Base-by-base conservation (phyloP, 1,284 basidiomycete species). In the Anthracocystis walkeri region DNA sequence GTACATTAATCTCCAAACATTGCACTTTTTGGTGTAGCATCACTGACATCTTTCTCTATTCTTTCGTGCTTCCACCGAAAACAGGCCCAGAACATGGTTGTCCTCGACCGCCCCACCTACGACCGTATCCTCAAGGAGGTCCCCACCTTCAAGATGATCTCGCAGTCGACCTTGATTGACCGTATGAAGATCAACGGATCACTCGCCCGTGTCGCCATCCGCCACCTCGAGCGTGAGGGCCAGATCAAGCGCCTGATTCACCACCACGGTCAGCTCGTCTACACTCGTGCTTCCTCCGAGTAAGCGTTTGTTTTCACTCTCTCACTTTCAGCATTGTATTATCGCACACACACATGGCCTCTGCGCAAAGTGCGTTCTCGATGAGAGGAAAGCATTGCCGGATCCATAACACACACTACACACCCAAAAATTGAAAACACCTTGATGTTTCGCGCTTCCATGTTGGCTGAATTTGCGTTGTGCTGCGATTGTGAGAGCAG, bases 101-200 rank as follows among this genome's bases (percentile, higher is more conserved):
- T 91, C 82, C 91, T 97, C 41, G 84, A 85, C 78, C 77, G 79
- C 44, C 78, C 89, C 60, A 91, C 89, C 75, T 97, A 89, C 90
- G 95, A 97, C 90, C 93, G 93, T 86, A 95, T 97, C 89, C 87
- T 97, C 85, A 99, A 99, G 91, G 97, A 99, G 88, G 95, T 96
- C 87, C 97, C 97, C 53, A 96, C 95, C 86, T 99, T 96, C 94
- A 94, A 94, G 86, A 93, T 99, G 90, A 95, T 99, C 91, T 93
- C 92, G 86, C 94, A 96, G 88, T 84, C 80, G 42, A 80, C 82
- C 87, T 91, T 99, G 87, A 97, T 99, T 85, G 97, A 99, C 89
- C 92, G 97, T 82, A 89, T 95, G 86, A 95, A 95, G 88, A 90
- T 99, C 88, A 96, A 95, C 88, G 97, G 96, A 74, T 93, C 92